phyloP scores from a whole-genome alignment of 306 rosid species.

The Cucurbita moschata region DNA sequence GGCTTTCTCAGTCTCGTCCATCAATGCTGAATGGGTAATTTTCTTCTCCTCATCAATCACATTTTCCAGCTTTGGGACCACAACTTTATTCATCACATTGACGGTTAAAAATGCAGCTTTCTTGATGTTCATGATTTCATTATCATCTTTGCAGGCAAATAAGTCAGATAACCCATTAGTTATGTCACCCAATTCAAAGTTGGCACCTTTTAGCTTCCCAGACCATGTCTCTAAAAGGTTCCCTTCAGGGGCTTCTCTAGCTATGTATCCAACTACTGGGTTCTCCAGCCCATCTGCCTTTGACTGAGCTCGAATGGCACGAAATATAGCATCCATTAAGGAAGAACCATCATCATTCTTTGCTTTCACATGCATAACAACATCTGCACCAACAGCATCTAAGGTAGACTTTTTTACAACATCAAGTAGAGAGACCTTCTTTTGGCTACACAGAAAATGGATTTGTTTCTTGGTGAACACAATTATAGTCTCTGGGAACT shows the following conservation, averaged over 20 bases:
- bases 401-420: conserved; percentile 48
- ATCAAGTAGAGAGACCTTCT: conserved; percentile 72
- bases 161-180: conserved; percentile 63
- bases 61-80: conserved; percentile 75
- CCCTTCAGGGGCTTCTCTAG: conserved; percentile 85
- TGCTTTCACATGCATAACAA: conserved; percentile 62
- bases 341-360: conserved; percentile 67
- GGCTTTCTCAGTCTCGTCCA: conserved; percentile 90
- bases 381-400: conserved; percentile 63
- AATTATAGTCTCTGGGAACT: conserved; percentile 87
- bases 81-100: conserved; percentile 62
- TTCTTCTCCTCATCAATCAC: conserved; percentile 89
- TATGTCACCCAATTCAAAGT: conserved; percentile 43
- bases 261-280: conserved; percentile 52
- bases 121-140: conserved; percentile 58
- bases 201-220: conserved; percentile 44
- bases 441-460: conserved; percentile 73
- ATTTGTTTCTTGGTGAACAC: conserved; percentile 72
- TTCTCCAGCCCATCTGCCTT: conserved; percentile 42
- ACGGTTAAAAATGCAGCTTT: conserved; percentile 73
- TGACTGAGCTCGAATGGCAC: conserved; percentile 41
- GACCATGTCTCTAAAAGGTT: conserved; percentile 63
- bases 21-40: conserved; percentile 61
- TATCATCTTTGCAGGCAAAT: conserved; percentile 53
- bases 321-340: conserved; percentile 57